Evolutionary conservation across 1,139 yeast genomes (phyloP).

Genomic region (Entelexis paramagnoliae): DNA sequence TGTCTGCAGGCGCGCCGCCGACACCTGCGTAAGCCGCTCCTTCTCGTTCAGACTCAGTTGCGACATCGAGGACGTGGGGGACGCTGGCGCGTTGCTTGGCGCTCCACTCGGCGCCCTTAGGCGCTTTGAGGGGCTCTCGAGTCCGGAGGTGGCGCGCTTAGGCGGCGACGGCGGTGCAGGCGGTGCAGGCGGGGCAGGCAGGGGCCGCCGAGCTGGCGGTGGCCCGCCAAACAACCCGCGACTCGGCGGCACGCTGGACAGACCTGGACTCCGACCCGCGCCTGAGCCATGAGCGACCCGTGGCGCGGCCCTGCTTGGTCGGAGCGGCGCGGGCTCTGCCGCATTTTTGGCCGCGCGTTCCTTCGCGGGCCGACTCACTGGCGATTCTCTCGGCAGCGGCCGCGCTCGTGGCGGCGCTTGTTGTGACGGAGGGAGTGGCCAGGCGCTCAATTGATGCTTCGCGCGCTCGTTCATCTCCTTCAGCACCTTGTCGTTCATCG

Average conservation of each 20-base stretch:
- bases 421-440: neutral
- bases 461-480: conserved; percentile 33
- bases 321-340: too few species aligned
- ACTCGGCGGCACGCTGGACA: neutral
- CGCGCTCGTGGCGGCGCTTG: neutral
- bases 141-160: conserved; percentile 16
- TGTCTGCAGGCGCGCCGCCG: conserved; percentile 7
- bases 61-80: conserved; percentile 11
- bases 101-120: conserved; percentile 13
- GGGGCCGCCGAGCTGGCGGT: neutral
- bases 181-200: neutral
- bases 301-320: too few species aligned
- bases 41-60: conserved; percentile 7
- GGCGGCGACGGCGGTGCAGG: conserved; percentile 13
- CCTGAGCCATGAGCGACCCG: too few species aligned
- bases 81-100: neutral
- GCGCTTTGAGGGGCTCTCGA: conserved; percentile 22
- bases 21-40: conserved; percentile 11
- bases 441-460: conserved; percentile 10
- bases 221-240: neutral
- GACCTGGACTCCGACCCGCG: too few species aligned
- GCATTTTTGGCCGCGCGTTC: too few species aligned
- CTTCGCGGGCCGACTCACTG: too few species aligned
- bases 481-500: conserved; percentile 31
- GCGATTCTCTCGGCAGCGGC: too few species aligned